Percentiles rank a stretch among this genome's conserved stretches.
phyloP scores from a whole-genome alignment of 1,284 basidiomycete genomes.

The Phylloboletellus chloephorus region DNA sequence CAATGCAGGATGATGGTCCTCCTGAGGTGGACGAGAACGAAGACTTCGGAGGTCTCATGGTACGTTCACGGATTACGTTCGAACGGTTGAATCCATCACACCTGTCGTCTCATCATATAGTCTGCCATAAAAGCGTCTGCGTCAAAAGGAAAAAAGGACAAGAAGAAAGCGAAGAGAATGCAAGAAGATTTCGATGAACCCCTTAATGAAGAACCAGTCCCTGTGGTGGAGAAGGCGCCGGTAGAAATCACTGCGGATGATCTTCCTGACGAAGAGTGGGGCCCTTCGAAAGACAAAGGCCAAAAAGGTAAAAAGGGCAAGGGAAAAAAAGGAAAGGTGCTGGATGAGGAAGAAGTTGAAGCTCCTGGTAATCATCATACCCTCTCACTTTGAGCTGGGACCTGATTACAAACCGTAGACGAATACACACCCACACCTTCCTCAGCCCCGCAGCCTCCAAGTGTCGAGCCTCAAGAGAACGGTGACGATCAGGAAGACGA shows the following conservation, averaged over 20 bases:
- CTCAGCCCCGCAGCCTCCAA: conserved; percentile 15
- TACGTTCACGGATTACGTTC: conserved; percentile 35
- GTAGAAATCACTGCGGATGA: conserved; percentile 57
- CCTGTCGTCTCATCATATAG: conserved; percentile 26
- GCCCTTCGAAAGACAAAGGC: conserved; percentile 48
- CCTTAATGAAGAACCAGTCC: conserved; percentile 30
- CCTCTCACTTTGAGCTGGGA: conserved; percentile 2
- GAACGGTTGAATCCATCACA: conserved; percentile 7
- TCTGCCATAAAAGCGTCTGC: conserved; percentile 54
- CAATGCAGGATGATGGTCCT: conserved; percentile 43
- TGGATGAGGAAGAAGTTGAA: conserved; percentile 40
- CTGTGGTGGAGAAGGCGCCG: conserved; percentile 38
- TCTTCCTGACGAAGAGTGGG: conserved; percentile 66
- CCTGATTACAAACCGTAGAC: conserved; percentile 17
- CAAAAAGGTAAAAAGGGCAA: conserved; percentile 49
- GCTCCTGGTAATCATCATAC: conserved; percentile 20
- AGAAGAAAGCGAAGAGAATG: conserved; percentile 55
- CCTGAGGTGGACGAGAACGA: conserved; percentile 62
- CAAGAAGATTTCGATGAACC: conserved; percentile 30
- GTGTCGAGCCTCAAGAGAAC: conserved; percentile 34
- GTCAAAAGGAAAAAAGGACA: conserved; percentile 57
- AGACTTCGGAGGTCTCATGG: conserved; percentile 82
- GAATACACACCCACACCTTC: conserved; percentile 29
- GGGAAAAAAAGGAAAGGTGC: conserved; percentile 41
- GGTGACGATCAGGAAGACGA: conserved; percentile 48